Evolutionary conservation across 2,329 filamentous ascomycete species (phyloP).

Genomic region (Aspergillus jensenii): DNA sequence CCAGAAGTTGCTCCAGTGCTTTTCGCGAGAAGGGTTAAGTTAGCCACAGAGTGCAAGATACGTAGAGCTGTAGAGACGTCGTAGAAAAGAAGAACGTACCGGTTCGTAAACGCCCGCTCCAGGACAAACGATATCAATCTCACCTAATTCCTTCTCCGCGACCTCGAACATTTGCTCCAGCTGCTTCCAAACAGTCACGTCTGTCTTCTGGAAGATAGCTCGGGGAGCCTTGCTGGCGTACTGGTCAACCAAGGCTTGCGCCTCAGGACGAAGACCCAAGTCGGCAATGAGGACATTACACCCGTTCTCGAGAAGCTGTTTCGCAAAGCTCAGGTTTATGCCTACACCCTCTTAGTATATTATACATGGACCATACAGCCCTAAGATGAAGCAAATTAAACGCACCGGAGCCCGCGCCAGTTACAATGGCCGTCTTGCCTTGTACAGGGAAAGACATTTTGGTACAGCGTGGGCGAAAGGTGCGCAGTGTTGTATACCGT

Average conservation of each 20-base stretch:
- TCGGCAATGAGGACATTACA: conserved; percentile 50
- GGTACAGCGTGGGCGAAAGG: not conserved
- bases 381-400: conserved; percentile 1
- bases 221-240: conserved; percentile 31
- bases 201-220: conserved; percentile 47
- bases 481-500: not conserved
- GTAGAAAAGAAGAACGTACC: conserved; percentile 25
- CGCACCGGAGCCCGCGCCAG: conserved; percentile 55
- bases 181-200: conserved; percentile 52
- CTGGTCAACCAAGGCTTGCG: conserved; percentile 40
- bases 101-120: conserved; percentile 48
- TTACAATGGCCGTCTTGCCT: conserved; percentile 54
- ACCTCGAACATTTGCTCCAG: conserved; percentile 51
- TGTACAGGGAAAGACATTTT: conserved; percentile 42
- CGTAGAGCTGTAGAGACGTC: not conserved
- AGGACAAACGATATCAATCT: conserved; percentile 48
- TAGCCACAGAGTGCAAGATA: not conserved
- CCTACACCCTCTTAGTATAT: conserved; percentile 27
- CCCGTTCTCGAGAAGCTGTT: conserved; percentile 43
- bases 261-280: conserved; percentile 46
- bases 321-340: conserved; percentile 48
- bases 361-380: not conserved
- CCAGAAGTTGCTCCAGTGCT: conserved; percentile 54
- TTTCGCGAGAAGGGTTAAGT: not conserved
- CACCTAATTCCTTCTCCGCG: conserved; percentile 50